phyloP scores from a whole-genome alignment of 2,329 filamentous ascomycete species.

The Herpotrichia juniperi region DNA sequence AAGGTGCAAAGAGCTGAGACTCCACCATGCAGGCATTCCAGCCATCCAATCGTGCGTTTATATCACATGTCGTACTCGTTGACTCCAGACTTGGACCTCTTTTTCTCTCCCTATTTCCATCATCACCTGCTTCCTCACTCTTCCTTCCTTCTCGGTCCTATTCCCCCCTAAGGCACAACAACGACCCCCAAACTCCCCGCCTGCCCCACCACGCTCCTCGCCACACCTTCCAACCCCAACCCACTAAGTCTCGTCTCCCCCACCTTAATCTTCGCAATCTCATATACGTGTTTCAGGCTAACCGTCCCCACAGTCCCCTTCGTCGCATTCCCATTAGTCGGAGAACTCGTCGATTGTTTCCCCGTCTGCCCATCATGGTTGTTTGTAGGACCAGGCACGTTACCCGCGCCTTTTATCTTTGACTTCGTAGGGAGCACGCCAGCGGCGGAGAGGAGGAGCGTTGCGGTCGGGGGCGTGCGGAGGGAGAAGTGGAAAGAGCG shows the following conservation, averaged over 20 bases:
- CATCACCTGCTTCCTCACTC: too few species aligned
- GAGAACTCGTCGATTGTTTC: conserved; percentile 35
- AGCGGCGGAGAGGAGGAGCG: conserved; percentile 83
- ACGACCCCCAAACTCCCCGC: conserved; percentile 57
- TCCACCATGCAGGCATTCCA: too few species aligned
- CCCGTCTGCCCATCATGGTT: conserved; percentile 47
- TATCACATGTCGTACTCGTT: too few species aligned
- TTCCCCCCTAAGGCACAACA: conserved; percentile 50
- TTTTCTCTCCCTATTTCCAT: too few species aligned
- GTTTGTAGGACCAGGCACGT: conserved; percentile 54
- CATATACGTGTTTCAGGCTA: conserved; percentile 93
- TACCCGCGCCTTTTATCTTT: conserved; percentile 73
- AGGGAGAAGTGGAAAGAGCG: conserved; percentile 92
- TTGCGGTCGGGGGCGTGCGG: conserved; percentile 92
- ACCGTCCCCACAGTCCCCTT: conserved; percentile 82
- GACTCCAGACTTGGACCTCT: too few species aligned
- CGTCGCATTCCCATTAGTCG: conserved; percentile 63
- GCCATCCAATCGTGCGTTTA: too few species aligned
- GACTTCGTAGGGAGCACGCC: conserved; percentile 76
- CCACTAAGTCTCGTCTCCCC: conserved; percentile 57
- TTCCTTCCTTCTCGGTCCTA: neutral
- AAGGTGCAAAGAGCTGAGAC: too few species aligned
- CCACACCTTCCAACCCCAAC: conserved; percentile 83
- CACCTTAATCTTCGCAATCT: conserved; percentile 96
- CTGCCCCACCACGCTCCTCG: conserved; percentile 70